phyloP scores from a whole-genome alignment of 202 grass and related monocot species.

The Bolboschoenoplectus hybrid region DNA sequence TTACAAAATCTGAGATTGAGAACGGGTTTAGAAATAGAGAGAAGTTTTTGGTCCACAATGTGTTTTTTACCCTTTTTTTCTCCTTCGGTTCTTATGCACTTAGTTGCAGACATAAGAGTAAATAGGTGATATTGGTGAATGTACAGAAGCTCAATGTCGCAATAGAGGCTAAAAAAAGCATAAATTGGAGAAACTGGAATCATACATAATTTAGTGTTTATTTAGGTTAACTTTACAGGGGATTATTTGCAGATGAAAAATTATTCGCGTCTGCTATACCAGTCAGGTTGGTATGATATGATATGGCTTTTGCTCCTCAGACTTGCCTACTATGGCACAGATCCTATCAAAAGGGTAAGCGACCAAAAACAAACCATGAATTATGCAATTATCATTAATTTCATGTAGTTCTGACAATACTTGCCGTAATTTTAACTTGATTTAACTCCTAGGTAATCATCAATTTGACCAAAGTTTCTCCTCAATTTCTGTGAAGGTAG shows the following conservation, averaged over 20 bases:
- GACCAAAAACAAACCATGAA: not conserved
- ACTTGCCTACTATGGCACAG: not conserved
- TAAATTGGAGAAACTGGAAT: not conserved
- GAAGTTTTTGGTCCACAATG: not conserved
- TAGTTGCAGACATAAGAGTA: not conserved
- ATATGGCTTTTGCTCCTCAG: not conserved
- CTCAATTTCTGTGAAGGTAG: too few relatives aligned
- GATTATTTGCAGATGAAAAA: not conserved
- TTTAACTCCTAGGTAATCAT: too few relatives aligned
- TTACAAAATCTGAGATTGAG: slow-evolving; percentile 83
- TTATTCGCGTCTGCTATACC: not conserved
- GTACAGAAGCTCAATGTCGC: not conserved
- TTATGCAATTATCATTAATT: not conserved
- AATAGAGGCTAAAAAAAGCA: not conserved
- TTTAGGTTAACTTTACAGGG: not conserved
- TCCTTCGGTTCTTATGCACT: not conserved
- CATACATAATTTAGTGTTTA: not conserved
- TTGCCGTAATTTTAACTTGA: too few relatives aligned
- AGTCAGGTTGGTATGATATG: not conserved
- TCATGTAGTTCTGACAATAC: not conserved
- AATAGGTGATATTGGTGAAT: not conserved
- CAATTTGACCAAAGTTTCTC: too few relatives aligned
- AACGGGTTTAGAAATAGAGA: not conserved
- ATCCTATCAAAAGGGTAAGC: not conserved
- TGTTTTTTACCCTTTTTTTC: not conserved